Evolutionary conservation across 78 protist genomes (phyloP).

Genomic region (Reticulomyxa filosa): DNA sequence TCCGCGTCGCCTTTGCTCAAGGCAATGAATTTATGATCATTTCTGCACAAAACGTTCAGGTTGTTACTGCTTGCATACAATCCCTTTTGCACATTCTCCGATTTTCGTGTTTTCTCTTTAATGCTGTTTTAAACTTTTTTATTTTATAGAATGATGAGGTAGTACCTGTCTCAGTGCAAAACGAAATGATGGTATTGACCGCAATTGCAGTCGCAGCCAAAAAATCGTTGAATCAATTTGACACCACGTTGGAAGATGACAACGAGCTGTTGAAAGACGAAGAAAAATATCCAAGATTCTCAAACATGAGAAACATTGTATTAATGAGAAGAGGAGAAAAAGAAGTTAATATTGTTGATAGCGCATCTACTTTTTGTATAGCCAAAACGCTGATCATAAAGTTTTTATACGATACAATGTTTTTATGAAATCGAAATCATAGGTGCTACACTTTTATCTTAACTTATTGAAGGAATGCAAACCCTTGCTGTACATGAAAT

Average conservation of each 20-base stretch:
- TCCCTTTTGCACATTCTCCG: too few species aligned
- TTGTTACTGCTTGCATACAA: too few species aligned
- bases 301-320: not conserved
- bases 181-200: not conserved
- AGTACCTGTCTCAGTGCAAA: not conserved
- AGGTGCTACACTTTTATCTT: not conserved
- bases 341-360: too few species aligned
- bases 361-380: too few species aligned
- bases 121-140: too few species aligned
- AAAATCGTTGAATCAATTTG: not conserved
- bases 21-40: not conserved
- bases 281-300: not conserved
- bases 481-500: not conserved
- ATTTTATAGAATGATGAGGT: not conserved
- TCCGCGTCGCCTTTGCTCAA: not conserved
- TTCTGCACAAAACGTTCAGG: not conserved
- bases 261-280: not conserved
- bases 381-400: too few species aligned
- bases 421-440: too few species aligned
- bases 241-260: not conserved
- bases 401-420: too few species aligned
- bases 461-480: not conserved
- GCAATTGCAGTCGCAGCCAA: not conserved
- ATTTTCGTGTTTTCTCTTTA: too few species aligned
- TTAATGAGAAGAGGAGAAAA: constrained; percentile 4